phyloP scores from a whole-genome alignment of 345 rosid species.

The Microthlaspi erraticum region DNA sequence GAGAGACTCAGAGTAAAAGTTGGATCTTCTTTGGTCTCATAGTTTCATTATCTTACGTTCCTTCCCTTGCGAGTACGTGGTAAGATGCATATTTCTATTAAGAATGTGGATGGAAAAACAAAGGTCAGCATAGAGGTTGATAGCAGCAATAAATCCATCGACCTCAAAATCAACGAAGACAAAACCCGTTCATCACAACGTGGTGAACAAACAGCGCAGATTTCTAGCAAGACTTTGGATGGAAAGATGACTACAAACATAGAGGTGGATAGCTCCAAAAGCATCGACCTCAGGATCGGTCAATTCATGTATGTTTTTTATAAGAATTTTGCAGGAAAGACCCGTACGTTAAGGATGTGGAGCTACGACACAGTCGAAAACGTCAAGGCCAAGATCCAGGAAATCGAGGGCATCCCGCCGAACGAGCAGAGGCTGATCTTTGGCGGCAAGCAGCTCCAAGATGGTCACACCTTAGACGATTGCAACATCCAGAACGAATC shows the following conservation, averaged over 20 bases:
- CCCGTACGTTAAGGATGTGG: too few species aligned
- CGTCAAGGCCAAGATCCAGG: too few species aligned
- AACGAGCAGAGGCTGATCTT: too few species aligned
- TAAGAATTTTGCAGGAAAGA: too few species aligned
- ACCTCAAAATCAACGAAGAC: not conserved
- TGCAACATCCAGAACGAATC: too few species aligned
- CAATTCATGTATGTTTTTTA: too few species aligned
- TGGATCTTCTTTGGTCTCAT: not conserved
- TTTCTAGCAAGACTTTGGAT: not conserved
- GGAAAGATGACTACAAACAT: slow-evolving; percentile 3
- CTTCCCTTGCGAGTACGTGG: not conserved
- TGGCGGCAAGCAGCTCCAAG: too few species aligned
- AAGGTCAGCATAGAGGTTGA: not conserved
- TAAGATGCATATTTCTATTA: slow-evolving; percentile 1
- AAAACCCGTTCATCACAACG: not conserved
- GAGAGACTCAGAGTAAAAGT: not conserved
- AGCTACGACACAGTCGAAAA: too few species aligned
- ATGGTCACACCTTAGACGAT: too few species aligned
- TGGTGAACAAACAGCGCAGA: not conserved
- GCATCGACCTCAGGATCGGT: too few species aligned
- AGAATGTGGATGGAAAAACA: slow-evolving; percentile 6
- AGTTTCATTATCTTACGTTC: not conserved
- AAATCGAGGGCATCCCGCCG: too few species aligned
- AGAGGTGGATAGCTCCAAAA: not conserved
- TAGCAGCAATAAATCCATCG: not conserved